Percentiles rank a stretch among this genome's conserved stretches.
Conservation (phyloP, 495 filamentous ascomycete species). For the Daldinia decipiens region DNA sequence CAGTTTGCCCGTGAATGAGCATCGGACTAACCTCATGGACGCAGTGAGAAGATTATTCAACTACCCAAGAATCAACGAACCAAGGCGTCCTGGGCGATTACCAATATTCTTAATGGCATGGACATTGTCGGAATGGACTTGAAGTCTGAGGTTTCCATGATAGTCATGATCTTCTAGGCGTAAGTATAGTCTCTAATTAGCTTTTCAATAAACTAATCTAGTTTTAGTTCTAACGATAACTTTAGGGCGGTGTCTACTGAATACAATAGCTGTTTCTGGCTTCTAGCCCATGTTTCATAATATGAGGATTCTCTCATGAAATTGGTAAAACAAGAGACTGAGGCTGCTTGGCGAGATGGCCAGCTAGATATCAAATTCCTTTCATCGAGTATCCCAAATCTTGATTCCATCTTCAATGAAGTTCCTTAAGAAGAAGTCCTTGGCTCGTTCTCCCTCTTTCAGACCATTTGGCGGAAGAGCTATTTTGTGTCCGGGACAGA, state of each 20-base stretch:
- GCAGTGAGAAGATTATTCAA: neutral
- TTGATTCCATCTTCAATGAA: neutral
- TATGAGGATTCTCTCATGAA: neutral
- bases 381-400: neutral
- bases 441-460: neutral
- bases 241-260: neutral
- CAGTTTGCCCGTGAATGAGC: neutral
- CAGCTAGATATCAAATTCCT: slow-evolving; percentile 1
- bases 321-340: neutral
- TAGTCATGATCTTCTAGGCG: neutral
- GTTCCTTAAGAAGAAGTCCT: neutral
- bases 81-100: neutral
- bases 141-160: neutral
- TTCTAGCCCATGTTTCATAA: neutral
- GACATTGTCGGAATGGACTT: neutral
- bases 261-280: slow-evolving; percentile 1
- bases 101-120: neutral
- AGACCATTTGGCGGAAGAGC: neutral
- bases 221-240: neutral
- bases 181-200: neutral
- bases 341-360: neutral
- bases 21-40: neutral
- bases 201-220: neutral
- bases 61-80: neutral
- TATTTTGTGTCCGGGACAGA: neutral